Evolutionary conservation across 257 asterid species (phyloP).

Genomic region (Fraxinus cuspidata): DNA sequence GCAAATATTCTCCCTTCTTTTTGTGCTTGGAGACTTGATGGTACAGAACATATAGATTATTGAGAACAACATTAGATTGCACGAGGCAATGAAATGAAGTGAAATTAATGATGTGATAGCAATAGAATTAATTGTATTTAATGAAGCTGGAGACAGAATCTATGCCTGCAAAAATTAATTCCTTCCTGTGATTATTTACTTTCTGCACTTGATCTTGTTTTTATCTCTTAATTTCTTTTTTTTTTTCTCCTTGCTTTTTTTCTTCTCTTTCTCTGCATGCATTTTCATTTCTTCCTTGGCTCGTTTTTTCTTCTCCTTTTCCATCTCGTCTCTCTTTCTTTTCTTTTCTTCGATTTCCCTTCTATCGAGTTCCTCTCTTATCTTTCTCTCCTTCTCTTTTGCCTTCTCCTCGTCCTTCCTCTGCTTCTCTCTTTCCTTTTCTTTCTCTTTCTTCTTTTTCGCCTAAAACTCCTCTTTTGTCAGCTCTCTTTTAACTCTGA

Average conservation of each 20-base stretch:
- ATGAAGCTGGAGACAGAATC: not conserved
- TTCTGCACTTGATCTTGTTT: constrained; percentile 4
- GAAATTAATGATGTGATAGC: not conserved
- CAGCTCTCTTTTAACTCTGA: constrained; percentile 23
- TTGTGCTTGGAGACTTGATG: not conserved
- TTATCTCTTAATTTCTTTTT: constrained; percentile 16
- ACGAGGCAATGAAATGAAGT: not conserved
- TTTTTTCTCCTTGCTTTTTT: not conserved
- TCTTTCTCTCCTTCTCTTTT: not conserved
- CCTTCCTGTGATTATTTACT: not conserved
- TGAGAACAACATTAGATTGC: not conserved
- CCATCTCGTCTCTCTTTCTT: constrained; percentile 8
- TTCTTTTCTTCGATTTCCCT: not conserved
- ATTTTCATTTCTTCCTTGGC: not conserved
- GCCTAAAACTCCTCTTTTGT: constrained; percentile 29
- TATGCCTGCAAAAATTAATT: not conserved
- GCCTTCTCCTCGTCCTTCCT: constrained; percentile 3
- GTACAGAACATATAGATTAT: not conserved
- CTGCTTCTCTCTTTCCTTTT: constrained; percentile 12
- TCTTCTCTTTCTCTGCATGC: not conserved
- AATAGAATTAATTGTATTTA: not conserved
- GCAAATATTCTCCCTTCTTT: not conserved
- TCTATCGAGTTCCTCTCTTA: not conserved
- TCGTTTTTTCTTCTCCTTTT: constrained; percentile 9
- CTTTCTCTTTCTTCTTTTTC: constrained; percentile 21